Evolutionary conservation across 75 land plant genomes (phyloP), one percentile per base, ranked within the genome.

Genomic region (Isoetes taiwanensis): DNA sequence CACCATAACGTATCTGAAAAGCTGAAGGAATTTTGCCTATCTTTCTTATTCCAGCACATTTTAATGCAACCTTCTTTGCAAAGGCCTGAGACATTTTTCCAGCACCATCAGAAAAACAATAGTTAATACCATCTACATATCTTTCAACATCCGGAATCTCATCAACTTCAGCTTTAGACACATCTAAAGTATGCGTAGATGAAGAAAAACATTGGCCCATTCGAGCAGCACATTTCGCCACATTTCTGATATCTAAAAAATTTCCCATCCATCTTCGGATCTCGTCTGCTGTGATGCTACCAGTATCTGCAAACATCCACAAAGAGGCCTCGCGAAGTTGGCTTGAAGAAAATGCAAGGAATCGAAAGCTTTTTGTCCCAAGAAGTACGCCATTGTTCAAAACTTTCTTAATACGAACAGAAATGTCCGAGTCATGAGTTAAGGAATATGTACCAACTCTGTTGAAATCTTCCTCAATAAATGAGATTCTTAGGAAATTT

Each of bases 171-270:
- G 68, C 17, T 19, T 17, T 24, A 24, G 1, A 16, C 12, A 87
- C 95, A 35, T 62, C 73, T 2, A 86, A 59, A 31, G 95, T 76
- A 50, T 78, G 78, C 3, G 63, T 87, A 0, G 98, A 93, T 0
- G 95, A 87, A 39, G 97, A 67, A 33, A 93, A 93, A n/a, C 90
- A 80, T 56, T 93, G 98, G 6, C 98, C 98, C 59, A 93, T 72
- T 60, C 98, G 72, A 0, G 89, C 85, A 54, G 95, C 85, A 72
- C 86, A 93, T 60, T 93, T 93, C n/a, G 98, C 95, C 35, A 87
- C 85, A 68, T 87, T 93, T 52, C 72, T 77, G 17, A 93, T 83
- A 1, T 41, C 14, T n/a, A 63, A 26, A 61, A 93, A 93, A 43
- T 79, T 63, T 17, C 98, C 98, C 98, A 87, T 93, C 90, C 86